Evolutionary conservation across 345 rosid species (phyloP).

Genomic region (Arabis hirsuta): DNA sequence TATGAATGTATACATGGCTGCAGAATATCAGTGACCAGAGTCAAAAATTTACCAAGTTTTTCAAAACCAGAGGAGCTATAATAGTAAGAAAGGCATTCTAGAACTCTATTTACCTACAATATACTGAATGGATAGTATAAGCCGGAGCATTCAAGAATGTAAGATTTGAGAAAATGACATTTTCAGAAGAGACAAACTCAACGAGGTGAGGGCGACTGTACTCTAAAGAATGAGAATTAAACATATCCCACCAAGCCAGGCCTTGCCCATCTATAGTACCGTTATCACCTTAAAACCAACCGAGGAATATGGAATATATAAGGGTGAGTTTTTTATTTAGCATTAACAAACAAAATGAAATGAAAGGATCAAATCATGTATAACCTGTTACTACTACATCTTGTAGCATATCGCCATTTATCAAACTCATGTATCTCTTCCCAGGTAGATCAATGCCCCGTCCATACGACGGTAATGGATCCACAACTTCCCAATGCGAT

Average conservation of each 20-base stretch:
- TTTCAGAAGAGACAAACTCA: conserved; percentile 53
- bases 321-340: background rate
- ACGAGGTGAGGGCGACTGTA: conserved; percentile 60
- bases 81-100: background rate
- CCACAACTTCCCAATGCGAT: conserved; percentile 47
- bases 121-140: conserved; percentile 68
- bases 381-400: conserved; percentile 61
- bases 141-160: conserved; percentile 61
- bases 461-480: conserved; percentile 58
- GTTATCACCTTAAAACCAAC: conserved; percentile 53
- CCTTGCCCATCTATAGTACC: conserved; percentile 77
- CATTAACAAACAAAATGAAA: background rate
- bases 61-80: background rate
- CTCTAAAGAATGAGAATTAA: conserved; percentile 45
- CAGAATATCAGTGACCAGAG: background rate
- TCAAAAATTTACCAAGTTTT: background rate
- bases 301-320: background rate
- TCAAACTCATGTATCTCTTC: conserved; percentile 53
- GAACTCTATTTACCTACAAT: conserved; percentile 53
- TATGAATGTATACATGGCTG: conserved; percentile 52
- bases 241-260: conserved; percentile 68
- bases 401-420: conserved; percentile 45
- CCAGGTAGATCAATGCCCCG: conserved; percentile 54
- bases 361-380: conserved; percentile 17
- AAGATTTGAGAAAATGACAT: conserved; percentile 57